Evolutionary conservation across 768 basidiomycete genomes (phyloP), one percentile per base, ranked within the genome.

Genomic region (Agrocybe praecox): DNA sequence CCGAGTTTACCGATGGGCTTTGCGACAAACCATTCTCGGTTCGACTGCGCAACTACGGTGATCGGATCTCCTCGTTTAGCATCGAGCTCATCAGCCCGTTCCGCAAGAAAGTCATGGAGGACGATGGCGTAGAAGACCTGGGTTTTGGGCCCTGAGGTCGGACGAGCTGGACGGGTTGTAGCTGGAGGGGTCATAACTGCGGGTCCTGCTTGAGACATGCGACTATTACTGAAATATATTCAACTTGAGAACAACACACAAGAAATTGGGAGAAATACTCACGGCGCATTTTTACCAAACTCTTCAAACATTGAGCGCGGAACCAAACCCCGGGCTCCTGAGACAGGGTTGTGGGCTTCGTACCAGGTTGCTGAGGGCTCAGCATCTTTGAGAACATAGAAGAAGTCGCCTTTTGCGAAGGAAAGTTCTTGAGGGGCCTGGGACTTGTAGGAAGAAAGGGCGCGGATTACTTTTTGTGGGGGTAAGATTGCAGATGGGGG

Each of bases 21-120:
- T 23, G 97, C 97, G 47, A 99, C 97, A 72, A 98, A 98, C 97
- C 97, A 99, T 72, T 99, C 97, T 61, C 94, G 93, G 68, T 98
- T 99, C n/a, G 96, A 98, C 72, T 98, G 97, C 0, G 97, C 97
- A 55, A 98, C 97, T 58, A 99, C 94, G 17, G 96, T 91, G 68
- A 99, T 92, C 8, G 92, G 82, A 66, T 99, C 97, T 33, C 96
- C 96, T 0, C 88, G 84, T 66, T 90, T 94, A 1, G 96, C 96
- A 58, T 96, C 96, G 46, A 99, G 86, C 67, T 99, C 97, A 69
- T 99, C 97, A 4, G 92, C 84, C 45, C 97, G 85, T 72, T 99
- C 97, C n/a, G 97, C 96, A 12, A 78, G 71, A 64, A 99, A 99
- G 67, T 98, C 96, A 67, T 98, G 96, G 59, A 94, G 83, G 23